Base-by-base conservation (phyloP, 257 asterid genomes). In the Agastache rugosa region DNA sequence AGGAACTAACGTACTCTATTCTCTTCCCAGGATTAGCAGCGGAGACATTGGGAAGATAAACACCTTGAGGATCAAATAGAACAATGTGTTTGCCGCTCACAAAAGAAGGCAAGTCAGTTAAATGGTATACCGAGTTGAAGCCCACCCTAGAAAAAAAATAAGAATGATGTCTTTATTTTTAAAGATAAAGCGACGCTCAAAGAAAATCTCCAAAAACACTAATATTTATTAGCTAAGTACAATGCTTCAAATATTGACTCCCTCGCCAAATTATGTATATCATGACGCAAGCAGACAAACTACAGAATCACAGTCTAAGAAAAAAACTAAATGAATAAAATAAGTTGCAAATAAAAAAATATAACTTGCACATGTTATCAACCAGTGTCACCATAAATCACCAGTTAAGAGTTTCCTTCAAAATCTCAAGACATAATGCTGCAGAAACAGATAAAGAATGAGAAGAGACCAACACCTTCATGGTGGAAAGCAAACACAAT, bases 51-150 rank as follows among this genome's bases (percentile, higher is more conserved):
- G 98, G 98, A 67, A 93, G 95, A 84, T 88, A 93, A 81, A 83
- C 85, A 69, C 98, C 96, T 76, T 93, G 98, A 39, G 98, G 98
- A 83, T 93, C 98, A 83, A 93, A 93, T 27, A 93, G 86, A 78
- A 93, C 98, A 72, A 91, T 87, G 80, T 93, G 88, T 78, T 93
- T 91, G 66, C 96, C 98, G 73, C 98, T 93, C 85, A 91, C 89
- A 82, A 93, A 93, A 42, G 98, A 93, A 67, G 97, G 97, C 85
- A 93, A 83, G 83, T 93, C 98, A 3, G 98, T 93, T 72, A 93
- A 79, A 85, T 93, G 98, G 88, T 93, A 93, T 58, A 93, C 98
- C 25, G 98, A 91, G 88, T 93, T 91, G 96, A 93, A 93, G 82
- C 98, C 98, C 88, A 93, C 97, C 96, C 98, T 91, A 79, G 71